Evolutionary conservation across 768 basidiomycete genomes (phyloP), one percentile per base, ranked within the genome.

Genomic region (Tephrocybe sp.): DNA sequence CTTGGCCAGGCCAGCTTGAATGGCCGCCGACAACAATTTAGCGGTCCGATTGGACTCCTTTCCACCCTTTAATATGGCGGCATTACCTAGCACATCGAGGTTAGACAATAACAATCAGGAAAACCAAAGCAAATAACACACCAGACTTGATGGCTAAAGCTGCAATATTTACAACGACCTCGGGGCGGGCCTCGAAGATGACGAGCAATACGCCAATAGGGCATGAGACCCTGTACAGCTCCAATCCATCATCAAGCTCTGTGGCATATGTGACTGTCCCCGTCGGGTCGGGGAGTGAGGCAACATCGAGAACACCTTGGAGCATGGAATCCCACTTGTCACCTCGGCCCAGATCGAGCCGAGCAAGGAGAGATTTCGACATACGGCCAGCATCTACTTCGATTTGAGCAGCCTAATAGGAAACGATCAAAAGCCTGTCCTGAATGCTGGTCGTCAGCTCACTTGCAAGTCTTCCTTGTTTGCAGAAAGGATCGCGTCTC

Each of bases 91-190:
- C 39, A 24, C 6, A n/a, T 18, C 19, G 45, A 16, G 39, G 23
- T 37, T 54, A 21, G 52, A n/a, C 19, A 24, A 10, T 9, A 15
- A n/a, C n/a, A 3, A 15, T 44, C 23, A 6, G 18, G 13, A 4
- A 18, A 39, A 4, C 45, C 19, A 27, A 18, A 13, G 25, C 16
- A 8, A 8, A 30, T 4, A 16, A 13, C 82, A 50, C 53, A 91
- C 95, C 95, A 24, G 94, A 97, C 67, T 97, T 99, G 63, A 99
- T 90, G 1, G 97, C 95, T 61, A 98, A 72, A 0, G 94, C 82
- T 4, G 97, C 91, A 55, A 99, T 97, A 64, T 98, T 98, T 33
- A 97, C 90, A 21, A 98, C 92, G 11, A 99, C 95, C 65, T 99
- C 97, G 1, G 97, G 97, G 23, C 95, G 79, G 3, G 95, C 90